Evolutionary conservation across 2,329 filamentous ascomycete genomes (phyloP).

Genomic region (Verticillium alfalfae): DNA sequence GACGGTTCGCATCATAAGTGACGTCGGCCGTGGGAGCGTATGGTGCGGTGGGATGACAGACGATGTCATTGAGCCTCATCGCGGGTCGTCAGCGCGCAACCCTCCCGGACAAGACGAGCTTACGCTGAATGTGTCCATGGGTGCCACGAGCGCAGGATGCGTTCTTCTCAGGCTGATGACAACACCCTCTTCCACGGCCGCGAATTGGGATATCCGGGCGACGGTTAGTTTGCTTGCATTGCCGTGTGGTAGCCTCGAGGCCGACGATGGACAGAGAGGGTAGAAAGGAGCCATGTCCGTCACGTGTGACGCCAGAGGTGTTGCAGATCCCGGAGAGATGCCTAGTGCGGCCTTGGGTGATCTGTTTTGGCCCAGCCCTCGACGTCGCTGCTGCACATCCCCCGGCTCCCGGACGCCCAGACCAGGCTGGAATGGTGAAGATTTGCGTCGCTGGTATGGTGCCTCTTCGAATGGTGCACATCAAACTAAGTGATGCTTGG

Average conservation of each 20-base stretch:
- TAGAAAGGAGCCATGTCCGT: not conserved
- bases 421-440: too few relatives aligned
- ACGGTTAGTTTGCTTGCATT: not conserved
- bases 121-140: not conserved
- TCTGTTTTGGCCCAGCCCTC: not conserved
- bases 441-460: too few relatives aligned
- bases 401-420: not conserved
- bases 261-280: not conserved
- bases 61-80: not conserved
- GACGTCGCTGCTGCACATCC: not conserved
- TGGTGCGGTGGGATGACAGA: not conserved
- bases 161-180: too few relatives aligned
- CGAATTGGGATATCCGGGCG: too few relatives aligned
- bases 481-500: too few relatives aligned
- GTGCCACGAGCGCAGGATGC: not conserved
- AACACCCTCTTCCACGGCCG: too few relatives aligned
- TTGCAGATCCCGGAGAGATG: not conserved
- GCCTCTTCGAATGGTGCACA: too few relatives aligned
- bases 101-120: not conserved
- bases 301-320: conserved; percentile 3
- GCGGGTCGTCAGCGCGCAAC: not conserved
- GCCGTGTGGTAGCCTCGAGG: not conserved
- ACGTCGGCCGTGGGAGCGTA: too few relatives aligned
- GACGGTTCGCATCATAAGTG: too few relatives aligned
- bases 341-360: not conserved